These are phyloP conservation scores for Rhododendron mucronatum DNA, from an alignment of 148 eudicot genomes.

Conservation along the genomic window DNA sequence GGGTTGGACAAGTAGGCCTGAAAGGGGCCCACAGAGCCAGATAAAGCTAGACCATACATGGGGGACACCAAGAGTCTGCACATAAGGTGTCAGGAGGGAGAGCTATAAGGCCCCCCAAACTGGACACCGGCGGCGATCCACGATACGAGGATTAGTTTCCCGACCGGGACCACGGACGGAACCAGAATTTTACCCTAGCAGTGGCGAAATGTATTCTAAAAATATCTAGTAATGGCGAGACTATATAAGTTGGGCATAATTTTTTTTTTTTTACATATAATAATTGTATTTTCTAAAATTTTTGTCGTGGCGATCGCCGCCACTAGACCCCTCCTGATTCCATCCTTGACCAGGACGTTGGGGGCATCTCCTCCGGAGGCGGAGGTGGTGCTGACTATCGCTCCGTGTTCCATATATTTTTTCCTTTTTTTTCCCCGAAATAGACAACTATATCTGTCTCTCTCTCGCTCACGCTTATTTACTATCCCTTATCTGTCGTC, in stretches of 20 bases:
- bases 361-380: neutral
- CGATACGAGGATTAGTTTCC: constrained; percentile 39
- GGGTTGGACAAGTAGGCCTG: constrained; percentile 79
- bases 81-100: constrained; percentile 88
- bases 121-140: constrained; percentile 87
- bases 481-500: neutral
- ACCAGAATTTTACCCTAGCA: no score
- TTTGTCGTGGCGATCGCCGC: no score
- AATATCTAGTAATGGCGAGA: no score
- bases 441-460: neutral
- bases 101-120: constrained; percentile 90
- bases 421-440: neutral
- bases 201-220: no score
- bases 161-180: no score
- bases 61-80: constrained; percentile 70
- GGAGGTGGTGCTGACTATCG: neutral
- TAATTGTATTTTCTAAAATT: no score
- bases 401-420: neutral
- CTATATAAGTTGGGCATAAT: no score
- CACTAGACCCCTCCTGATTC: no score
- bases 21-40: constrained; percentile 92
- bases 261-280: no score
- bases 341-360: neutral
- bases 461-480: neutral
- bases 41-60: constrained; percentile 63